Evolutionary conservation across 2,329 filamentous ascomycete species (phyloP).

Genomic region (Macrophomina phaseolina): DNA sequence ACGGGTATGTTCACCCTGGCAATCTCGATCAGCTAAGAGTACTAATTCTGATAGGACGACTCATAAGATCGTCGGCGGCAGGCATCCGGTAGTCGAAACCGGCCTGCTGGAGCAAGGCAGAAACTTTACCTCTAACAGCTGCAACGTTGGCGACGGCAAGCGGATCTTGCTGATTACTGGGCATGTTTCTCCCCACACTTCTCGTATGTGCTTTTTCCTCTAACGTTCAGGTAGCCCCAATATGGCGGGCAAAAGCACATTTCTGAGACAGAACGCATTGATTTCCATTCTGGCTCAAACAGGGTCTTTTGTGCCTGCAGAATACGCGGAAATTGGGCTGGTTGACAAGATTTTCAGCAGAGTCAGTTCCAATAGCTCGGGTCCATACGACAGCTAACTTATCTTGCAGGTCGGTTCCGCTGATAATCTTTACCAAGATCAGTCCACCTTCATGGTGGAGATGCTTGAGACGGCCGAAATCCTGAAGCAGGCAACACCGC

Average conservation of each 20-base stretch:
- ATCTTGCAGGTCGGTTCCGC: constrained; percentile 73
- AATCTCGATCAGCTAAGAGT: neutral
- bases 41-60: constrained; percentile 45
- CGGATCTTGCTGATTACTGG: constrained; percentile 73
- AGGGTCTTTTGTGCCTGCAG: constrained; percentile 89
- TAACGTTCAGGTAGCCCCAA: constrained; percentile 64
- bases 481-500: constrained; percentile 78
- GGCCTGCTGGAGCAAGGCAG: constrained; percentile 80
- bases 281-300: constrained; percentile 93
- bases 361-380: constrained; percentile 31
- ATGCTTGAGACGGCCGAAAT: constrained; percentile 97
- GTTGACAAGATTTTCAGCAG: constrained; percentile 97
- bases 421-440: constrained; percentile 91
- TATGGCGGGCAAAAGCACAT: constrained; percentile 98
- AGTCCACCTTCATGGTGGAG: constrained; percentile 99
- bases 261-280: constrained; percentile 91
- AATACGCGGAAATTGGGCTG: constrained; percentile 82
- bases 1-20: constrained; percentile 35
- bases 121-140: constrained; percentile 85
- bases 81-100: constrained; percentile 90
- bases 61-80: constrained; percentile 81
- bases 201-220: constrained; percentile 15
- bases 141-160: constrained; percentile 77
- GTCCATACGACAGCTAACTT: neutral
- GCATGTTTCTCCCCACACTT: constrained; percentile 15